Evolutionary conservation across 495 filamentous ascomycete species (phyloP).

Genomic region (Neurospora sp.): DNA sequence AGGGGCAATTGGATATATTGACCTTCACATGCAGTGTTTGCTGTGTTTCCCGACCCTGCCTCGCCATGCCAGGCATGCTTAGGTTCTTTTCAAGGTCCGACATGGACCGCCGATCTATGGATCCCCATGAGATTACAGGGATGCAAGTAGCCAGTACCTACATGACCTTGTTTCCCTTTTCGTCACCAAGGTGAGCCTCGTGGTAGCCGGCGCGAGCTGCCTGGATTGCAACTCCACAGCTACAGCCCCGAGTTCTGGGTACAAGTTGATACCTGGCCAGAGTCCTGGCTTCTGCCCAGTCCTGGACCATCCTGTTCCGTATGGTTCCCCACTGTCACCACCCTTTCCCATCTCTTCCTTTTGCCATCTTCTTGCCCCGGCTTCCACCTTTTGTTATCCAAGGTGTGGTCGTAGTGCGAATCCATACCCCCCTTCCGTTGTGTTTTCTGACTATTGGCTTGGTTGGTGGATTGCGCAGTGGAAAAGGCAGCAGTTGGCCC

Average conservation of each 20-base stretch:
- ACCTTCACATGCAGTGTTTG: neutral
- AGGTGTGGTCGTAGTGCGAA: neutral
- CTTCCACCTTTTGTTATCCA: neutral
- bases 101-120: neutral
- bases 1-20: neutral
- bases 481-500: neutral
- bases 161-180: neutral
- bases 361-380: neutral
- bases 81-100: neutral
- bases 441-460: neutral
- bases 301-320: neutral
- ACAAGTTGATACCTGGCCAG: slow-evolving; percentile 7
- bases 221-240: slow-evolving; percentile 11
- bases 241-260: neutral
- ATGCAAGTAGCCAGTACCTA: neutral
- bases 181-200: neutral
- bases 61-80: neutral
- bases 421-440: neutral
- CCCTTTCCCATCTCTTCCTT: neutral
- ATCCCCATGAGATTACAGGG: neutral
- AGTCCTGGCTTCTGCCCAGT: neutral
- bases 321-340: slow-evolving; percentile 1
- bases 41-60: neutral
- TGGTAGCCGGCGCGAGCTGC: slow-evolving; percentile 9
- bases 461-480: neutral